Evolutionary conservation across 2,329 filamentous ascomycete genomes (phyloP), one percentile per base, ranked within the genome.

Genomic region (Colletotrichum tabaci): DNA sequence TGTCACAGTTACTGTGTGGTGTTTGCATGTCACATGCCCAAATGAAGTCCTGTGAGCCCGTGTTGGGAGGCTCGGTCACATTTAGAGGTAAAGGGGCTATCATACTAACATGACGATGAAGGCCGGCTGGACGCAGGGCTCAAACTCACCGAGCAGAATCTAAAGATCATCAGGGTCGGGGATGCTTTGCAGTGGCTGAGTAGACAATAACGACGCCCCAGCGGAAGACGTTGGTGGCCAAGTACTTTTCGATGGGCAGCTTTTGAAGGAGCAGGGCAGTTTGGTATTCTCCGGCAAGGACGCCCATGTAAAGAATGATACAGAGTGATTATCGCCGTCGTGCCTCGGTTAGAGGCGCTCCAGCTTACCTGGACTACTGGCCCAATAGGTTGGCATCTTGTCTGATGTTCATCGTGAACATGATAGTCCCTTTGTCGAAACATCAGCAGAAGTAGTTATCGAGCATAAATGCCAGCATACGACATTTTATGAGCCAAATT

Each of bases 251-350:
- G 12, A 60, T 53, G 0, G 68, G 68, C 4, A 87, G 80, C 0
- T 75, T 63, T 1, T 89, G 85, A 86, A 91, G 89, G 16, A 91
- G 79, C 49, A 62, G 88, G 86, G 2, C 87, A 84, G 74, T 88
- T 88, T 0, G 88, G 89, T 0, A 91, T 71, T 90, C 87, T 87
- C 88, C 90, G 49, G 80, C 86, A 40, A 91, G 83, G 76, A 91
- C 88, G 1, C 88, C 89, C 35, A 91, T 89, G 0, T 89, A 84
- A 0, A 85, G 81, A 47, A 91, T 89, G 3, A 87, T 89, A 15
- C 87, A 86, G 18, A 91, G 78, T 10, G 35, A 10, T 38, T 38
- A 10, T 44, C 9, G 12, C 6, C 44, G 30, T 26, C 23, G 7
- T n/a, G 15, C 12, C 12, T 15, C 2, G 0, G 3, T 8, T 23